These are phyloP conservation scores for Macadamia tetraphylla DNA, from an alignment of 164 flowering plant species.

Conservation along the genomic window DNA sequence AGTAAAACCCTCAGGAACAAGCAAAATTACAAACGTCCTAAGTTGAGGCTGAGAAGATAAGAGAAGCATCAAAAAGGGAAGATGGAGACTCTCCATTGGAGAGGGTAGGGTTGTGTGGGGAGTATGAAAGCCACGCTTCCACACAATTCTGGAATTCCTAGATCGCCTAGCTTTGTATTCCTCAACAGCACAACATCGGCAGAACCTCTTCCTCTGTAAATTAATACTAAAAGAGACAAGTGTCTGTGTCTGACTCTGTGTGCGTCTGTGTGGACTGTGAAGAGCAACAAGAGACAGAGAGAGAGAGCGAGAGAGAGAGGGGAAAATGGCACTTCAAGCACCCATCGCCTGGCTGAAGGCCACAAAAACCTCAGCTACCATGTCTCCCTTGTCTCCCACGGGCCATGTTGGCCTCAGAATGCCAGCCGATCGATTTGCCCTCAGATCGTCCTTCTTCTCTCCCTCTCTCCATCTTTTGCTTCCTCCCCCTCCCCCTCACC, in stretches of 20 bases:
- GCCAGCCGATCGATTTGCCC: constrained; percentile 41
- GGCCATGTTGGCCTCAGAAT: constrained; percentile 35
- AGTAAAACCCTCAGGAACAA: too few relatives aligned
- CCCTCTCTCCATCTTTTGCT: constrained; percentile 43
- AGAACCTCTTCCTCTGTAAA: too few relatives aligned
- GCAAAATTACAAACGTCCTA: too few relatives aligned
- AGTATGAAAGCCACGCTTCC: constrained; percentile 50
- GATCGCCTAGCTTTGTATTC: too few relatives aligned
- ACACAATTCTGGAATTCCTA: neutral
- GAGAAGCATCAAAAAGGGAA: constrained; percentile 4
- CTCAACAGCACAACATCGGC: too few relatives aligned
- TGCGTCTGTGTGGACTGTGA: too few relatives aligned
- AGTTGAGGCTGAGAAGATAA: neutral
- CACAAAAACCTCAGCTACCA: constrained; percentile 6
- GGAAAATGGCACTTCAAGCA: constrained; percentile 35
- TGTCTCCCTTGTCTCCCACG: constrained; percentile 24
- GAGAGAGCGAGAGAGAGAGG: too few relatives aligned
- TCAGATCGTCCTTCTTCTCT: constrained; percentile 55
- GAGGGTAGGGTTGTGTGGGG: constrained; percentile 24
- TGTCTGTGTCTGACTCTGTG: too few relatives aligned
- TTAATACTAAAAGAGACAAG: too few relatives aligned
- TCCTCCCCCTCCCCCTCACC: constrained; percentile 19
- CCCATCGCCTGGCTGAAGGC: constrained; percentile 18
- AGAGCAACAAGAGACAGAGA: too few relatives aligned
- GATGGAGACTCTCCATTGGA: neutral